phyloP scores from a whole-genome alignment of 2,329 filamentous ascomycete genomes.

The Aspergillus novoparasiticus region DNA sequence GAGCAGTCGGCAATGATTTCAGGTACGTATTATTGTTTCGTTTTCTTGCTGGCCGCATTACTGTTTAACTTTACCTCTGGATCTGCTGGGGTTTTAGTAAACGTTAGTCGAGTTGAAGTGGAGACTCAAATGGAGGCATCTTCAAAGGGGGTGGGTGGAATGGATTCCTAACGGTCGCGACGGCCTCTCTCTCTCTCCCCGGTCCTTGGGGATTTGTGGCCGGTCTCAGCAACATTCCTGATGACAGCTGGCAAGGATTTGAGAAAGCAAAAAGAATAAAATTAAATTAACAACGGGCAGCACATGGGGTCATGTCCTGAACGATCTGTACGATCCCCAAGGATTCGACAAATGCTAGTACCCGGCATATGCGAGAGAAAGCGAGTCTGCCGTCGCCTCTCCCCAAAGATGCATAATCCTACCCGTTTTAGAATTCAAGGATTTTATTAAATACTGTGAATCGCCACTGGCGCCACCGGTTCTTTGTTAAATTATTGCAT shows the following conservation, averaged over 20 bases:
- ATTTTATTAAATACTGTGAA: conserved; percentile 1
- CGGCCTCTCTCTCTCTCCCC: not conserved
- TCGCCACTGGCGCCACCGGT: not conserved
- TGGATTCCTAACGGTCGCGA: conserved; percentile 8
- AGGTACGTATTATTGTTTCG: not conserved
- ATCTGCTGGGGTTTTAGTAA: conserved; percentile 6
- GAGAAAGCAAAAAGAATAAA: not conserved
- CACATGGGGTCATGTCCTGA: not conserved
- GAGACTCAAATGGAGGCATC: not conserved
- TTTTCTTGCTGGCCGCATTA: not conserved
- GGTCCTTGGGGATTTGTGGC: conserved; percentile 2
- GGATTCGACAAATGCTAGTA: conserved; percentile 1
- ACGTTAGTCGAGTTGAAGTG: not conserved
- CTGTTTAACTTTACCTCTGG: not conserved
- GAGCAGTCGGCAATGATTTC: not conserved
- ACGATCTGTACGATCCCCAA: not conserved
- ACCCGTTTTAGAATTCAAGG: not conserved
- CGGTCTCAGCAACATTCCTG: conserved; percentile 16
- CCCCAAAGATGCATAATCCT: not conserved
- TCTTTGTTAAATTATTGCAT: conserved; percentile 1
- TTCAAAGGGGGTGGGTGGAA: not conserved
- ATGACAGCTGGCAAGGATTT: conserved; percentile 1
- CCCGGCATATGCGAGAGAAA: not conserved
- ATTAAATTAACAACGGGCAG: not conserved
- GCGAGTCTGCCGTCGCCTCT: not conserved